Evolutionary conservation across 176 grass and related monocot species (phyloP).

Genomic region (Carex cristatella): DNA sequence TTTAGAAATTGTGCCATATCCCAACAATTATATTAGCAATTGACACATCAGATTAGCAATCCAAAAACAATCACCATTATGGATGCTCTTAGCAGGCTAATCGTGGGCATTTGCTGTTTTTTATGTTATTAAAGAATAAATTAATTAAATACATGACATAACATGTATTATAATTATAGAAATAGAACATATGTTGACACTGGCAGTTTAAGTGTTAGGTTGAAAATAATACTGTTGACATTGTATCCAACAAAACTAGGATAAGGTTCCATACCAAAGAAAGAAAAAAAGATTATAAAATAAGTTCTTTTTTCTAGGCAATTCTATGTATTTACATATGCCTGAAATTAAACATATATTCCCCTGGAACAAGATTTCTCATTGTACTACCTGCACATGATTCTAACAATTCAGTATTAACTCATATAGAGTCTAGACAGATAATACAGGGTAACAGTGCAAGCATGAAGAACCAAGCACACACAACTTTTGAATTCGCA

Average conservation of each 20-base stretch:
- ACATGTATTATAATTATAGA: too few relatives aligned
- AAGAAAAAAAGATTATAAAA: not conserved
- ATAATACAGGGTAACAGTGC: not conserved
- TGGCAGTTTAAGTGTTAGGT: too few relatives aligned
- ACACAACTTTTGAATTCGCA: not conserved
- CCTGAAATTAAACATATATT: slow-evolving; percentile 6
- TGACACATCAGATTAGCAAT: too few relatives aligned
- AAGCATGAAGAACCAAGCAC: slow-evolving; percentile 11
- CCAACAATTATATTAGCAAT: too few relatives aligned
- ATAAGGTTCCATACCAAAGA: not conserved
- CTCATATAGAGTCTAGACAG: not conserved
- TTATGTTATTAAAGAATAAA: too few relatives aligned
- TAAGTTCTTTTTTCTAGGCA: not conserved
- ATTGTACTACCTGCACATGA: not conserved
- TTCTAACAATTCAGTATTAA: slow-evolving; percentile 6
- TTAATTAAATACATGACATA: too few relatives aligned
- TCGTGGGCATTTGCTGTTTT: too few relatives aligned
- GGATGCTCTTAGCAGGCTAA: too few relatives aligned
- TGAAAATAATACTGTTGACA: too few relatives aligned
- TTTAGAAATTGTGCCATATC: too few relatives aligned
- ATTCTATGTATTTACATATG: not conserved
- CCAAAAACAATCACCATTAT: too few relatives aligned
- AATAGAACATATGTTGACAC: too few relatives aligned
- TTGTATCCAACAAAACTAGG: not conserved
- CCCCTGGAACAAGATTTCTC: not conserved